phyloP scores from a whole-genome alignment of 1,284 basidiomycete species.

The Sphagnurus paluster region DNA sequence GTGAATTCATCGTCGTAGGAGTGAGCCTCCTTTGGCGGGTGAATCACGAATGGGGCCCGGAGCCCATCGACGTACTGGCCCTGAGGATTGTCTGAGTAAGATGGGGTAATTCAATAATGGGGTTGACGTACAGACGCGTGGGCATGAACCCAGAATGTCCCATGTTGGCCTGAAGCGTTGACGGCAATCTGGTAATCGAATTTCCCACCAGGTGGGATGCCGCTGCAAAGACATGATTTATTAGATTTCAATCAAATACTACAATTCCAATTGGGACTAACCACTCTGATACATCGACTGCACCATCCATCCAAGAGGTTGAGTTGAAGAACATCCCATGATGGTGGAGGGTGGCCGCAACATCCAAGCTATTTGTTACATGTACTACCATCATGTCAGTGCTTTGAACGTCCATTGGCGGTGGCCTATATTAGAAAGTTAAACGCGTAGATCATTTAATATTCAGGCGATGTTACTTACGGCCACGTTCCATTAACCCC shows the following conservation, averaged over 20 bases:
- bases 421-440: constrained; percentile 51
- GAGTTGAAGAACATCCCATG: constrained; percentile 95
- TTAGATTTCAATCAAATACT: background rate
- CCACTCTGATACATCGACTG: constrained; percentile 83
- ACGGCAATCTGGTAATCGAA: constrained; percentile 86
- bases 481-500: constrained; percentile 93
- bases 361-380: constrained; percentile 69
- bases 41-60: constrained; percentile 77
- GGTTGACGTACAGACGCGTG: constrained; percentile 51
- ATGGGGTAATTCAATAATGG: background rate
- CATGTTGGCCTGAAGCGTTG: constrained; percentile 68
- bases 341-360: constrained; percentile 71
- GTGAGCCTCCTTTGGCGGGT: constrained; percentile 60
- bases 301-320: constrained; percentile 87
- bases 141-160: constrained; percentile 90
- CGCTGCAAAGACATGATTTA: constrained; percentile 45
- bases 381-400: constrained; percentile 79
- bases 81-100: constrained; percentile 27
- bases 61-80: constrained; percentile 91
- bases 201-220: constrained; percentile 75
- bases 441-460: background rate
- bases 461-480: constrained; percentile 45
- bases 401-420: constrained; percentile 71
- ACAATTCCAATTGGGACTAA: constrained; percentile 28
- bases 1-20: constrained; percentile 93